Percentiles rank a stretch among this genome's conserved stretches.
Conservation (phyloP, 2,329 filamentous ascomycete species). For the Talaromyces sp. region DNA sequence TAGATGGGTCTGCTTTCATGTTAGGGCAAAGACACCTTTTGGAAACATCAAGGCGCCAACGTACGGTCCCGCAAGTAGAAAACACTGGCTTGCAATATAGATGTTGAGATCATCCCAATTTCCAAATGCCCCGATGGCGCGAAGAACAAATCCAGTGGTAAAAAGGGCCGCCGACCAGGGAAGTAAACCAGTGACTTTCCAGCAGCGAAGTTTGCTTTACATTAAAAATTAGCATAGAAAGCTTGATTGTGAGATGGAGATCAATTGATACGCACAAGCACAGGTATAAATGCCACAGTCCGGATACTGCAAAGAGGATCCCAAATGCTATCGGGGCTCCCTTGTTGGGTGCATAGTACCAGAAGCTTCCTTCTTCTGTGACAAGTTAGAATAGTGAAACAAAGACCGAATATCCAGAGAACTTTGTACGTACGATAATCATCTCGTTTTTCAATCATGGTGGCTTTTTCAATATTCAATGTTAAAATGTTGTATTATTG, state of each 20-base stretch:
- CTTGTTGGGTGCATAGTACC: slow-evolving; percentile 38
- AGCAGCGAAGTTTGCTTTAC: slow-evolving; percentile 32
- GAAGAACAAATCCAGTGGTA: slow-evolving; percentile 31
- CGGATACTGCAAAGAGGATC: slow-evolving; percentile 34
- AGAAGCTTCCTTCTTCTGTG: slow-evolving; percentile 29
- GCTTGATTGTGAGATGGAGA: background rate
- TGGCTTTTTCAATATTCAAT: background rate
- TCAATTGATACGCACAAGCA: slow-evolving; percentile 29
- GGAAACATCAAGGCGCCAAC: slow-evolving; percentile 1
- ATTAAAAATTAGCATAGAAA: slow-evolving; percentile 5
- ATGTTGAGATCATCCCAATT: slow-evolving; percentile 29
- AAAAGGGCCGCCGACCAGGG: slow-evolving; percentile 39
- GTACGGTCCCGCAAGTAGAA: slow-evolving; percentile 36
- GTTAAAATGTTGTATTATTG: background rate
- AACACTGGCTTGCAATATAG: slow-evolving; percentile 34
- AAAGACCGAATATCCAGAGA: background rate
- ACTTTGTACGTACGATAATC: background rate
- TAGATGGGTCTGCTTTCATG: slow-evolving; percentile 31
- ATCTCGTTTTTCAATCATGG: background rate
- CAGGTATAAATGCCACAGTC: slow-evolving; percentile 32
- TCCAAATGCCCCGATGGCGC: slow-evolving; percentile 31
- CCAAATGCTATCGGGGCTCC: slow-evolving; percentile 37
- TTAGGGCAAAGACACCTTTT: background rate
- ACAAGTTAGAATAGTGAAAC: background rate
- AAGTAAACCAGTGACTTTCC: slow-evolving; percentile 36